These are phyloP conservation scores for Entomophthora muscae DNA, from an alignment of 371 early-diverging fungal genomes.

Conservation along the genomic window DNA sequence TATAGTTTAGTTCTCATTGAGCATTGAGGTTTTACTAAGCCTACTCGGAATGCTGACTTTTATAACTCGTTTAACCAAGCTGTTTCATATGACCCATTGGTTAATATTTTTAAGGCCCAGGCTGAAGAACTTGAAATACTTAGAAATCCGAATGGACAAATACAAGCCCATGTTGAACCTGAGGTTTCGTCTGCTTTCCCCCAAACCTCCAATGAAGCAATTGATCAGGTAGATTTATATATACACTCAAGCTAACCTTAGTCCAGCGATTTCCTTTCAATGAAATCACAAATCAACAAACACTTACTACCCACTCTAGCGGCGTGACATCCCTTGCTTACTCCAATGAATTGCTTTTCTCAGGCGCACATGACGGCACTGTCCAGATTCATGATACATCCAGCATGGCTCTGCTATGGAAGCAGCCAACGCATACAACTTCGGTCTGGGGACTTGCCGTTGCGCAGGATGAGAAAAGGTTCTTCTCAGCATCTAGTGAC, in stretches of 20 bases:
- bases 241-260: not conserved
- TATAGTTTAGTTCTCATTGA: too few relatives aligned
- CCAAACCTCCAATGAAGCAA: not conserved
- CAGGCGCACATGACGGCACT: constrained; percentile 41
- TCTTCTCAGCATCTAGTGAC: constrained; percentile 38
- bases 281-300: constrained; percentile 30
- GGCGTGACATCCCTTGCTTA: constrained; percentile 41
- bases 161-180: not conserved
- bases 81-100: too few relatives aligned
- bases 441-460: constrained; percentile 46
- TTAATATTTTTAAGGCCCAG: not conserved
- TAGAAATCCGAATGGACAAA: not conserved
- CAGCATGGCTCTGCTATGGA: constrained; percentile 9
- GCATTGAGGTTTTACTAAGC: not conserved
- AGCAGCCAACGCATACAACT: constrained; percentile 27
- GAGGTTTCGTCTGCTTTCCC: not conserved
- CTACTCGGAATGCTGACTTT: too few relatives aligned
- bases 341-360: constrained; percentile 22
- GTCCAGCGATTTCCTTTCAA: constrained; percentile 11
- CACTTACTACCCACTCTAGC: constrained; percentile 27
- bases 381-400: constrained; percentile 18
- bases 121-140: not conserved
- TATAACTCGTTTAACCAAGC: too few relatives aligned
- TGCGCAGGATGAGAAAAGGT: constrained; percentile 18
- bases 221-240: not conserved